Conservation (phyloP, 768 basidiomycete genomes). For the Pisolithus microcarpus region DNA sequence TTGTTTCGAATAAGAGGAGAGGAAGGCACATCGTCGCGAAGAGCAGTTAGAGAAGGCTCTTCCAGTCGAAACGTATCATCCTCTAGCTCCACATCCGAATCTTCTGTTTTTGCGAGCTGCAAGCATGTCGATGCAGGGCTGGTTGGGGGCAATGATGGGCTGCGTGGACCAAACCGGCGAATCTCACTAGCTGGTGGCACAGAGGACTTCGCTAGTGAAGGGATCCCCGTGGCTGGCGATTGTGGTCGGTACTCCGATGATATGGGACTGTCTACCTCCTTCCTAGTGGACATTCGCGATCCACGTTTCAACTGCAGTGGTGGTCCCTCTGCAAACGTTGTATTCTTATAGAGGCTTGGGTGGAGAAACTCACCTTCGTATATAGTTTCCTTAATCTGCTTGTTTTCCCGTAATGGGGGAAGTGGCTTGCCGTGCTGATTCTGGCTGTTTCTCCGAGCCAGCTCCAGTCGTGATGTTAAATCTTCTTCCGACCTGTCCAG, state of each 20-base stretch:
- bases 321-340: conserved; percentile 44
- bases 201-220: conserved; percentile 33
- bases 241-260: conserved; percentile 42
- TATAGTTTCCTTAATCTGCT: conserved; percentile 56
- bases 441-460: conserved; percentile 80
- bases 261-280: conserved; percentile 34
- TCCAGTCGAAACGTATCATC: conserved; percentile 21
- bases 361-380: conserved; percentile 56
- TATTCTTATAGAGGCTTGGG: conserved; percentile 2
- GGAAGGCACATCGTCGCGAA: conserved; percentile 25
- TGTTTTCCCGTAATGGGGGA: conserved; percentile 35
- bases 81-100: conserved; percentile 34
- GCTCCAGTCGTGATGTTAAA: conserved; percentile 66
- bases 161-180: conserved; percentile 67
- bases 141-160: conserved; percentile 54
- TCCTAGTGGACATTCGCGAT: conserved; percentile 42
- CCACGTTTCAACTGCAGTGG: conserved; percentile 47
- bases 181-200: conserved; percentile 48
- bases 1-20: conserved; percentile 62
- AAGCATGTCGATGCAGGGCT: conserved; percentile 26
- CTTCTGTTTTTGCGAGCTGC: conserved; percentile 33
- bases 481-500: conserved; percentile 70
- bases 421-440: conserved; percentile 53
- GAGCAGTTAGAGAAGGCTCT: conserved; percentile 20
- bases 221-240: conserved; percentile 28